Evolutionary conservation across 2,329 filamentous ascomycete genomes (phyloP).

Genomic region (Blastomyces silverae): DNA sequence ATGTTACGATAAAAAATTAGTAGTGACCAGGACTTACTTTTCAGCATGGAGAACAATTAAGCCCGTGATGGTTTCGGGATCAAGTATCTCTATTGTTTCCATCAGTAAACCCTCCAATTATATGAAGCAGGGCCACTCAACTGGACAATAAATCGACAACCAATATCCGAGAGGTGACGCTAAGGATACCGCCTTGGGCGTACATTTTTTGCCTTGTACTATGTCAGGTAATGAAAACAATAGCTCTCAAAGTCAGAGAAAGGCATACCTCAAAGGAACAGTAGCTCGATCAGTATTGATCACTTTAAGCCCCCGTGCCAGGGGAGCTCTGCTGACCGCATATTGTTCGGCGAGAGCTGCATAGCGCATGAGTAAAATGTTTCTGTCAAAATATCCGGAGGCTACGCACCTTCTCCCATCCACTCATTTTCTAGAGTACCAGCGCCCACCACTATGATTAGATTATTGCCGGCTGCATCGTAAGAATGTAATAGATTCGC

Average conservation of each 20-base stretch:
- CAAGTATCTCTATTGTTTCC: constrained; percentile 50
- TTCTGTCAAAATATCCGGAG: neutral
- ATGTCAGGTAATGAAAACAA: constrained; percentile 22
- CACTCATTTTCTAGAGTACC: constrained; percentile 91
- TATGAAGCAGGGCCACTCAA: constrained; percentile 25
- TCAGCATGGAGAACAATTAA: constrained; percentile 85
- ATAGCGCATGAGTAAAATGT: neutral
- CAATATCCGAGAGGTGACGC: constrained; percentile 89
- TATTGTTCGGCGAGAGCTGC: constrained; percentile 84
- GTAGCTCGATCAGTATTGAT: constrained; percentile 94
- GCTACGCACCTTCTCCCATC: constrained; percentile 68
- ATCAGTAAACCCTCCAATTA: constrained; percentile 18
- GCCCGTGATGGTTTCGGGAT: constrained; percentile 79
- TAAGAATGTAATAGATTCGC: constrained; percentile 97
- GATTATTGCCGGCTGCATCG: constrained; percentile 88
- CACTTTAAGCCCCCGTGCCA: constrained; percentile 76
- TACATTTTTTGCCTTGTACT: constrained; percentile 76
- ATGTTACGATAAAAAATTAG: neutral
- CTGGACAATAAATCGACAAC: constrained; percentile 87
- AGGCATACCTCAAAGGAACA: constrained; percentile 58
- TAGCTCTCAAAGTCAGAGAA: neutral
- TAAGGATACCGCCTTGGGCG: constrained; percentile 79
- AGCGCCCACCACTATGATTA: constrained; percentile 82
- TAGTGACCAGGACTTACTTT: constrained; percentile 33
- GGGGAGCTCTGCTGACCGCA: constrained; percentile 73